Conservation (phyloP, 2,329 filamentous ascomycete species). For the Aureobasidium uvarum region DNA sequence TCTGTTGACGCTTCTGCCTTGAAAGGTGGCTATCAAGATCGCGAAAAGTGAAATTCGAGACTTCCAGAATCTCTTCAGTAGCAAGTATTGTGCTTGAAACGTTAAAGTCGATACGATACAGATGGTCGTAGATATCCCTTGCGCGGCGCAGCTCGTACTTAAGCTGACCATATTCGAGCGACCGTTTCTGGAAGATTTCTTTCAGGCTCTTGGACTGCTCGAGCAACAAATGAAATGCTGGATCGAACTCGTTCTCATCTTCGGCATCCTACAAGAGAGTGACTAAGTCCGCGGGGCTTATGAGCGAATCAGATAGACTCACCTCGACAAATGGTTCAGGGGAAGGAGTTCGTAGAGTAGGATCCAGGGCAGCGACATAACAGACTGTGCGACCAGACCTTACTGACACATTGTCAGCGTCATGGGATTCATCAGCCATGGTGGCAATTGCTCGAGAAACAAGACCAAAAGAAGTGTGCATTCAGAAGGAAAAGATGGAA, state of each 20-base stretch:
- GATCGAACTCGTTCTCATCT: not conserved
- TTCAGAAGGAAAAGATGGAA: not conserved
- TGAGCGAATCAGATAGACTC: not conserved
- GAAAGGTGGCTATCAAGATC: not conserved
- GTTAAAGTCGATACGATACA: not conserved
- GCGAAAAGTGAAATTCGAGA: not conserved
- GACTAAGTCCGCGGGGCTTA: not conserved
- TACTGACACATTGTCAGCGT: not conserved
- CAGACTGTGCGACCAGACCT: not conserved
- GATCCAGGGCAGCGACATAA: not conserved
- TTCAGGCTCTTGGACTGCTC: not conserved
- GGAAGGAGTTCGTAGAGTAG: not conserved
- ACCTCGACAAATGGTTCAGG: not conserved
- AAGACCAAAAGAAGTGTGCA: not conserved
- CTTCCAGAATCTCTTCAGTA: not conserved
- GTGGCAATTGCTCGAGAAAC: not conserved
- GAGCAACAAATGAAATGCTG: not conserved
- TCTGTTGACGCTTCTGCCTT: not conserved
- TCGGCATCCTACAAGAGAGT: not conserved
- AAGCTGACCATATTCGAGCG: not conserved
- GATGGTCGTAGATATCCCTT: not conserved
- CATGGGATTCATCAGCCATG: not conserved
- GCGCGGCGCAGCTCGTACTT: constrained; percentile 3
- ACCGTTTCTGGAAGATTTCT: not conserved
- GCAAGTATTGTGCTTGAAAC: not conserved